Evolutionary conservation across 2,329 filamentous ascomycete species (phyloP), one percentile per base, ranked within the genome.

Genomic region (Arthrinium puccinioides): DNA sequence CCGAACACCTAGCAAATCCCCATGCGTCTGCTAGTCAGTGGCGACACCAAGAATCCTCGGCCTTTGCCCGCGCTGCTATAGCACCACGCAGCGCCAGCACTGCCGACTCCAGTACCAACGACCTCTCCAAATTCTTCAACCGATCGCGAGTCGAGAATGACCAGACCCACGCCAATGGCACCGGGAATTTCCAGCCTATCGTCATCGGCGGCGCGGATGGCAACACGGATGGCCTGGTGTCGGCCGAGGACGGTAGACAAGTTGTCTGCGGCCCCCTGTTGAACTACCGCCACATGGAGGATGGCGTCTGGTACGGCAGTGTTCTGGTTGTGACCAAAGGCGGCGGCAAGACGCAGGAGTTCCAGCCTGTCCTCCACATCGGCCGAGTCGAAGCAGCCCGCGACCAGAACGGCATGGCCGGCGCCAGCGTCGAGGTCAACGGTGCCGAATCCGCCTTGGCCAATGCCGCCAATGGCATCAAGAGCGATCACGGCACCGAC

Each of bases 291-390:
- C 75, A 76, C 52, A 88, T 84, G 76, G 76, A 82, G 50, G 72
- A 71, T 20, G 67, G 67, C 26, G 64, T 62, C 27, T 97, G 90
- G 89, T 70, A 85, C 50, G 89, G 90, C 40, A 94, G 87, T 57
- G 84, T 94, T 7, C 66, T 96, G 50, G 66, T 96, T 34, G 87
- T 96, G 36, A 84, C 82, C 13, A 79, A 74, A 36, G 84, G 87
- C 5, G 84, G 84, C 18, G 79, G 72, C 41, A 62, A 76, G 52
- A 65, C 67, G 15, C 72, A 76, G 44, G 70, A 73, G 1, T 57
- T 67, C 36, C 64, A 72, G 44, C 78, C 94, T 27, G 67, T 69
- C 19, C 60, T 90, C 47, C 61, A 63, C 14, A 51, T 80, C 36
- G 73, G 72, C 23, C 63, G 61, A 23, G 60, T 60, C 21, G 50